phyloP scores from a whole-genome alignment of 2,329 filamentous ascomycete genomes.

The Fusarium buxicola region DNA sequence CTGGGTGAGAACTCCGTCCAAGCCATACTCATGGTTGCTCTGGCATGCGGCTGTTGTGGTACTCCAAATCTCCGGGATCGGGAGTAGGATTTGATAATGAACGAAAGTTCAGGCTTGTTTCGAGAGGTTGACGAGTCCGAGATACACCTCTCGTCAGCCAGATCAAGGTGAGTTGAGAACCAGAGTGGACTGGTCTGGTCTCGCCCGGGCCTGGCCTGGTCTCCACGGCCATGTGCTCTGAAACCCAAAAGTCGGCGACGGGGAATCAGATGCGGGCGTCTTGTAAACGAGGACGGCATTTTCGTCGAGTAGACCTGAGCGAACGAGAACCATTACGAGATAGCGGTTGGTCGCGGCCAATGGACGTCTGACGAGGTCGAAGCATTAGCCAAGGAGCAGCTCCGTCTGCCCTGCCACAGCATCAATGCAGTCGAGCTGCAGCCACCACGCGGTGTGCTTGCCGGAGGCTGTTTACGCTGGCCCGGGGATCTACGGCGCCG shows the following conservation, averaged over 20 bases:
- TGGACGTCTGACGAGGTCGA: constrained; percentile 20
- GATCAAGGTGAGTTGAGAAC: constrained; percentile 7
- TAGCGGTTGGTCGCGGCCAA: constrained; percentile 34
- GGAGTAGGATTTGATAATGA: constrained; percentile 11
- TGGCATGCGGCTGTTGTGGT: constrained; percentile 20
- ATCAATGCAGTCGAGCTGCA: constrained; percentile 36
- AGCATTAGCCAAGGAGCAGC: constrained; percentile 27
- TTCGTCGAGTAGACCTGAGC: constrained; percentile 23
- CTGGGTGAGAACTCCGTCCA: constrained; percentile 23
- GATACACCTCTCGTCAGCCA: constrained; percentile 9
- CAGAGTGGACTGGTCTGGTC: constrained; percentile 10
- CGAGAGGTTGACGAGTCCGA: constrained; percentile 5
- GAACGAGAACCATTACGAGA: constrained; percentile 24
- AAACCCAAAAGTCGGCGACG: constrained; percentile 16
- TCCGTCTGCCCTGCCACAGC: constrained; percentile 28
- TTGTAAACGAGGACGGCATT: constrained; percentile 30
- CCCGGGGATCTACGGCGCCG: constrained; percentile 1
- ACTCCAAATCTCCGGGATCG: constrained; percentile 20
- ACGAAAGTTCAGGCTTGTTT: constrained; percentile 14
- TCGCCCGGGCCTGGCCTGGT: constrained; percentile 22
- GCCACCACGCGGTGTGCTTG: constrained; percentile 33
- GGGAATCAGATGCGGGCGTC: constrained; percentile 20
- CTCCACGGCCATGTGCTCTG: constrained; percentile 30
- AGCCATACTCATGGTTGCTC: constrained; percentile 31
- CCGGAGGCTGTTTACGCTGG: constrained; percentile 38